Base-by-base conservation (phyloP, 768 basidiomycete species). In the Leccinum sublutescens region DNA sequence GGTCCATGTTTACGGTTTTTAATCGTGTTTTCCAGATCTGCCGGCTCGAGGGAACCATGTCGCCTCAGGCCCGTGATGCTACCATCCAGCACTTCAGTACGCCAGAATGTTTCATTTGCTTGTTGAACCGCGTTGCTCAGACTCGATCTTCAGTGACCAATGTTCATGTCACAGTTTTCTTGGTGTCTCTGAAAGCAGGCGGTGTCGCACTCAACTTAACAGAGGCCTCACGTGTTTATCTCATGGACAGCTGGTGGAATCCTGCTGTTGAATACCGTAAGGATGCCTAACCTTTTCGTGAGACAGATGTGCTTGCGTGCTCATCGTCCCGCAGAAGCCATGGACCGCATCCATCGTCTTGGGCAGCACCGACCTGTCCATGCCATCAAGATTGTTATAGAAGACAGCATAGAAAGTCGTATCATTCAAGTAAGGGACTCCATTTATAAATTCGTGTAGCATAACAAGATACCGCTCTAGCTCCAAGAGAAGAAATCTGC, bases 181-280 rank as follows among this genome's bases (percentile, higher is more conserved):
- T 99, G 25, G 93, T 99, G 67, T 91, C 89, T 62, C 78, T 99
- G 69, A 98, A 97, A 74, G 96, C 96, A 1, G 96, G 96, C 52
- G 95, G 95, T 71, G 94, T 94, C 4, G 93, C 92, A 3, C 79
- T 96, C 52, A 95, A 95, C 70, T 72, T 95, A 64, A 93, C 92
- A 0, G 92, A 93, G 71, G 95, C 95, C 0, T 93, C 91, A 34
- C 89, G 92, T 27, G 94, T 97, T 19, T 96, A 93, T 74, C 82
- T 97, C 67, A 96, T 98, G 94, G 96, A 96, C 71, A 91, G 89
- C 64, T 96, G 93, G 93, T 96, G 95, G 95, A 98, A 98, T 70
- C 95, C 95, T 7, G 94, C 94, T n/a, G 87, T 91, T 55, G 91
- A 91, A 77, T 93, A 82, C 67, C 89, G 90, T 91, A 71, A 76